Conservation (phyloP, 129 eudicot genomes). For the Flaveria bidentis region DNA sequence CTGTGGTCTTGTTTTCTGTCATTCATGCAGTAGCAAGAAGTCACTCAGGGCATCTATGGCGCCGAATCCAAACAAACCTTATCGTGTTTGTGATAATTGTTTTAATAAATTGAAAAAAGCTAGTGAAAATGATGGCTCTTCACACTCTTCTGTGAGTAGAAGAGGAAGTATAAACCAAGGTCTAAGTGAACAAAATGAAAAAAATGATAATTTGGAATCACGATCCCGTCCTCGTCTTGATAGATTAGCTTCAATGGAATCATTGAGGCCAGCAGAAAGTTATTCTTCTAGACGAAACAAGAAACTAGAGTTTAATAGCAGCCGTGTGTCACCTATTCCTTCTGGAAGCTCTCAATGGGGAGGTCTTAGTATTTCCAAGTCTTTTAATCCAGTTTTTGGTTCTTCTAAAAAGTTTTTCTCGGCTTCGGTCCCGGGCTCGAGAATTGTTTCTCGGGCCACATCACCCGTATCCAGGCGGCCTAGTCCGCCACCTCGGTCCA, state of each 20-base stretch:
- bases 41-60: constrained; percentile 91
- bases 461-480: constrained; percentile 67
- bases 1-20: constrained; percentile 95
- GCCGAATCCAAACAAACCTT: constrained; percentile 77
- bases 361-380: constrained; percentile 42
- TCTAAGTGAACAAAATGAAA: constrained; percentile 50
- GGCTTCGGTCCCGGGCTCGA: constrained; percentile 67
- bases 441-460: constrained; percentile 64
- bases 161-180: constrained; percentile 43
- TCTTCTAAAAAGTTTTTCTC: constrained; percentile 50
- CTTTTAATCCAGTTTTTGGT: constrained; percentile 47
- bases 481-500: constrained; percentile 43
- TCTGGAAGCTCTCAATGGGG: constrained; percentile 51
- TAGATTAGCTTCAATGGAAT: constrained; percentile 58
- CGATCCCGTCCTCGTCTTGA: constrained; percentile 60
- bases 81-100: constrained; percentile 96
- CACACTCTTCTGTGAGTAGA: constrained; percentile 47
- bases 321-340: constrained; percentile 43
- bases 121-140: constrained; percentile 41
- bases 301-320: constrained; percentile 49
- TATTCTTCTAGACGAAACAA: constrained; percentile 39
- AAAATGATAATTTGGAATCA: constrained; percentile 41
- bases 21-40: constrained; percentile 76
- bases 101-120: constrained; percentile 63
- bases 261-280: constrained; percentile 53